A percentile compares a stretch with the other conserved stretches of the same genome.
These are phyloP conservation scores for Leishmania amazonensis DNA, from an alignment of 208 protist species.

Conservation along the genomic window DNA sequence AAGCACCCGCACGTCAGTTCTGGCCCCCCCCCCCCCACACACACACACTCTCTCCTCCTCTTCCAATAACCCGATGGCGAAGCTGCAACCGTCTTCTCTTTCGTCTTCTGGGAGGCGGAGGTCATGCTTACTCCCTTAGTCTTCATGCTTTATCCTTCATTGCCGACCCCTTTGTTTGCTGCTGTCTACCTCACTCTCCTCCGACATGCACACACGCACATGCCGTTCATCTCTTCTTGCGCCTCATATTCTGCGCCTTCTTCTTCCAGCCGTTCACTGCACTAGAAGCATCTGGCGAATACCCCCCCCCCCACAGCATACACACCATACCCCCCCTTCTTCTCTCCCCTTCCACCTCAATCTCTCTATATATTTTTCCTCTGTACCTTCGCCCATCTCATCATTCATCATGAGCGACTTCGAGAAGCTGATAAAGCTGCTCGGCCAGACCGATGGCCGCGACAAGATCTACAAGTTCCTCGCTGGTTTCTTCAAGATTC, in stretches of 20 bases:
- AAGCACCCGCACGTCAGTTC: background rate
- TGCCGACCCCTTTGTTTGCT: background rate
- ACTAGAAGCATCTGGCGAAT: background rate
- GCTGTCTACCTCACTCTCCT: background rate
- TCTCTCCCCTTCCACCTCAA: background rate
- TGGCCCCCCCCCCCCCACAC: background rate
- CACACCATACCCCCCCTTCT: background rate
- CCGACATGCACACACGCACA: background rate
- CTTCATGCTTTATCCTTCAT: background rate
- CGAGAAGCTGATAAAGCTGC: constrained; percentile 84
- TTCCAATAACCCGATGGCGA: background rate
- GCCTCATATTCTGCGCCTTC: background rate
- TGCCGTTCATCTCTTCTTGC: background rate
- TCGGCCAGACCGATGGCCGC: constrained; percentile 88
- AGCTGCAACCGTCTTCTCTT: background rate
- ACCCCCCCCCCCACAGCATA: background rate
- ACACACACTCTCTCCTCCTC: background rate
- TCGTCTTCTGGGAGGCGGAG: background rate
- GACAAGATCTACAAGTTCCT: constrained; percentile 94
- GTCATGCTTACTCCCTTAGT: background rate
- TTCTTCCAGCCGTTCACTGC: background rate
- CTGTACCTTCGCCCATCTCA: constrained; percentile 4
- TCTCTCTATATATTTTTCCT: too few species aligned
- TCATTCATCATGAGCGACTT: constrained; percentile 64
- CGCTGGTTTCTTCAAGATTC: constrained; percentile 79